A percentile compares a stretch with the other conserved stretches of the same genome.
Evolutionary conservation across 805 yeast genomes (phyloP).

Genomic region (Hanseniaspora hatyaiensis): DNA sequence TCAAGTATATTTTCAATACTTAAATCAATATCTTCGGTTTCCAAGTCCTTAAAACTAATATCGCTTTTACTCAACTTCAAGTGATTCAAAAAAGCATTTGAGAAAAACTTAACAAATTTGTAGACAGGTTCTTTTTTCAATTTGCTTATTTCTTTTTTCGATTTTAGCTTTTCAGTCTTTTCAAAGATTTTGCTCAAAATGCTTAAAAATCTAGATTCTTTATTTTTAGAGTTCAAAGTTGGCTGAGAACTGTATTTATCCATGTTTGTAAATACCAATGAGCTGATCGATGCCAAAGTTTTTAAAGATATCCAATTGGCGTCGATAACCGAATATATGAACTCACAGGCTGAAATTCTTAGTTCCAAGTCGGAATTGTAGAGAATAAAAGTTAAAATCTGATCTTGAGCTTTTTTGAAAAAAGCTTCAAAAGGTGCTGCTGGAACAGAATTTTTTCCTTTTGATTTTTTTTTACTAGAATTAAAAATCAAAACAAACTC

Average conservation of each 20-base stretch:
- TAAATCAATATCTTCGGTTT: conserved; percentile 13
- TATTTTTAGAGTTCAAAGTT: conserved; percentile 25
- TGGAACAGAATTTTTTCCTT: conserved; percentile 24
- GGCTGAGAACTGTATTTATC: conserved; percentile 25
- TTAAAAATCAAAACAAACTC: conserved; percentile 21
- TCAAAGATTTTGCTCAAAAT: conserved; percentile 49
- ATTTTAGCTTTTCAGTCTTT: conserved; percentile 1
- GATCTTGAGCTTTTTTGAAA: conserved; percentile 57
- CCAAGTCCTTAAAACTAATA: neutral
- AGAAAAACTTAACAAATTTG: conserved; percentile 3
- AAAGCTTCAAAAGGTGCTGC: conserved; percentile 64
- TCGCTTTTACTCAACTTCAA: neutral
- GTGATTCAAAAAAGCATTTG: neutral
- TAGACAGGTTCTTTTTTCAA: neutral
- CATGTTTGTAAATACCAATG: conserved; percentile 32
- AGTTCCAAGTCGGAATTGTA: conserved; percentile 47
- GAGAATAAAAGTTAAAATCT: conserved; percentile 52
- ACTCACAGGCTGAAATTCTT: conserved; percentile 38
- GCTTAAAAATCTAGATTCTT: conserved; percentile 27
- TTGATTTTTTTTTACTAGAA: neutral
- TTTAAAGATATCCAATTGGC: conserved; percentile 54
- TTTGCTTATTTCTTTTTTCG: neutral
- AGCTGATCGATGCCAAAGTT: conserved; percentile 38
- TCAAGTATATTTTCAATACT: conserved; percentile 11
- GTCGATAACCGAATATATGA: conserved; percentile 45